Conservation (phyloP, 169 alveolate species). For the Eimeria brunetti region DNA sequence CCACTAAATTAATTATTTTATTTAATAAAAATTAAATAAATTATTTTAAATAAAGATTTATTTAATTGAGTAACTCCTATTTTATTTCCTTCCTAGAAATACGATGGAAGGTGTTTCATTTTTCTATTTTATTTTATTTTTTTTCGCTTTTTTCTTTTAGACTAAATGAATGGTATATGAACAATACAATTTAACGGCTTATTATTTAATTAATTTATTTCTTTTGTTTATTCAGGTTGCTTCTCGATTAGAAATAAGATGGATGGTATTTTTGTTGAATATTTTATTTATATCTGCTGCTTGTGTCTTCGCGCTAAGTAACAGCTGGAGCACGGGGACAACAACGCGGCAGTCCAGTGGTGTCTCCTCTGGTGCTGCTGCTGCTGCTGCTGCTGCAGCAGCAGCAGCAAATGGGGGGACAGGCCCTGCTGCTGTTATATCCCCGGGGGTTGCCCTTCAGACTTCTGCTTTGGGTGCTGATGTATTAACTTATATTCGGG, state of each 20-base stretch:
- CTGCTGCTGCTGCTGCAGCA: conserved; percentile 12
- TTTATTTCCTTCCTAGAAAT: too few species aligned
- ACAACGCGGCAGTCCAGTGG: not conserved
- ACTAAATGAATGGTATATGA: not conserved
- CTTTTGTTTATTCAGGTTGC: conserved; percentile 54
- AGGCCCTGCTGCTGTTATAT: not conserved
- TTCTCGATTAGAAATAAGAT: conserved; percentile 72
- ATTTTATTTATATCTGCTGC: conserved; percentile 90
- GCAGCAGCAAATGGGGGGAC: too few species aligned
- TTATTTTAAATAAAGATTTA: too few species aligned
- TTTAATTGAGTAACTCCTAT: too few species aligned
- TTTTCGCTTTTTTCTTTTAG: too few species aligned
- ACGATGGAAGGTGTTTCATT: too few species aligned
- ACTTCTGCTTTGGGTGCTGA: conserved; percentile 25
- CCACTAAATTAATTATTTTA: too few species aligned
- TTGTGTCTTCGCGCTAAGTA: conserved; percentile 89
- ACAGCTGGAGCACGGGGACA: conserved; percentile 84
- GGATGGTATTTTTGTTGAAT: conserved; percentile 89
- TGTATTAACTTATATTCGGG: conserved; percentile 7
- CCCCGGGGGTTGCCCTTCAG: conserved; percentile 35
- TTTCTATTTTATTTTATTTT: too few species aligned
- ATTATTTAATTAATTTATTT: too few species aligned
- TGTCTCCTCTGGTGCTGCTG: not conserved
- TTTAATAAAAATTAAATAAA: too few species aligned
- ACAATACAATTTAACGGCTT: too few species aligned